Evolutionary conservation across 257 asterid species (phyloP).

Genomic region (Asclepias syriaca): DNA sequence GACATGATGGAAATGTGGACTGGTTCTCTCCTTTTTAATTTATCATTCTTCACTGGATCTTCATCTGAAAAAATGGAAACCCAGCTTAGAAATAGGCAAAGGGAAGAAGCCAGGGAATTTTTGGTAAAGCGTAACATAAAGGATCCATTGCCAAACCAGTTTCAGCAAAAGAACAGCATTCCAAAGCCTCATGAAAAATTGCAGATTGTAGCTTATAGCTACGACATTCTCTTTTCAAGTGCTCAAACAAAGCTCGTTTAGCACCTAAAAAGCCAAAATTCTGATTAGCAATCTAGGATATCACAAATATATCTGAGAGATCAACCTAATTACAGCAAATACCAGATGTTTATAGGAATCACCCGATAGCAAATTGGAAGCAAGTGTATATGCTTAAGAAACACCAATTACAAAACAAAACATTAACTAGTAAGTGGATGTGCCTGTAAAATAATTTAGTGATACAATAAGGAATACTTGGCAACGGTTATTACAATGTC

Average conservation of each 20-base stretch:
- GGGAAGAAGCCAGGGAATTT: neutral
- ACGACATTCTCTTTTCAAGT: conserved; percentile 70
- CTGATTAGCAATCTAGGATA: conserved; percentile 12
- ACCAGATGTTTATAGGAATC: neutral
- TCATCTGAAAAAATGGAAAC: conserved; percentile 42
- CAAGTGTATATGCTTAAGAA: neutral
- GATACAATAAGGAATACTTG: neutral
- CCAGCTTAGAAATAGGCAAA: conserved; percentile 11
- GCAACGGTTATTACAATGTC: neutral
- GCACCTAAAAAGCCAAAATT: conserved; percentile 50
- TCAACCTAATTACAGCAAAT: neutral
- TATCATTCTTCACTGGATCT: conserved; percentile 23
- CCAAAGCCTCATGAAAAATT: conserved; percentile 69
- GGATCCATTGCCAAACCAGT: conserved; percentile 21
- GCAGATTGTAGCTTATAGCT: conserved; percentile 68
- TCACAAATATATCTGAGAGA: neutral
- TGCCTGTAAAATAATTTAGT: neutral
- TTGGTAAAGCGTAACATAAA: conserved; percentile 13
- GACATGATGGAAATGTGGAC: conserved; percentile 59
- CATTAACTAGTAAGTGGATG: neutral
- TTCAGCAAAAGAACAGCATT: conserved; percentile 35
- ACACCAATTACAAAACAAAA: neutral
- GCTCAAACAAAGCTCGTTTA: conserved; percentile 51
- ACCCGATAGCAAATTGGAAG: neutral
- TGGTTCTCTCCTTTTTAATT: conserved; percentile 55